Conservation (phyloP, 371 early-diverging fungal genomes). For the Rhizopus delemar region DNA sequence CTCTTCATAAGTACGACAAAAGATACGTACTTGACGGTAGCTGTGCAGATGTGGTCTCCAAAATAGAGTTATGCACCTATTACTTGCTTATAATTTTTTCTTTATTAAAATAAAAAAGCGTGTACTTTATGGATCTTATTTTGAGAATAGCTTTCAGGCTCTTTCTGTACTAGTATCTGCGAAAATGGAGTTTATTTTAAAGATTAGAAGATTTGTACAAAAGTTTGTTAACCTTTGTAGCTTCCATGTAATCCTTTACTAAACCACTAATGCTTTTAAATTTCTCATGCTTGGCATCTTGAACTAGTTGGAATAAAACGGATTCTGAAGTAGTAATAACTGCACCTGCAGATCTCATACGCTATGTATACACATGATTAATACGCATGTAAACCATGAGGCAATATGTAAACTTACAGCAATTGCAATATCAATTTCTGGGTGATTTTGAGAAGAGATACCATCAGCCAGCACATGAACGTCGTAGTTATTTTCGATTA, state of each 20-base stretch:
- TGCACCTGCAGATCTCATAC: conserved; percentile 80
- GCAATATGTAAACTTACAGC: conserved; percentile 52
- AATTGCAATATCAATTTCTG: conserved; percentile 85
- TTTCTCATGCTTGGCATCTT: conserved; percentile 76
- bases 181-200: neutral
- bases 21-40: too few species aligned
- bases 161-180: too few species aligned
- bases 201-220: conserved; percentile 41
- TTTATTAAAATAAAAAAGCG: too few species aligned
- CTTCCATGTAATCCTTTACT: conserved; percentile 78
- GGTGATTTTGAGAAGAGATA: conserved; percentile 83
- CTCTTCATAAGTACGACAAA: too few species aligned
- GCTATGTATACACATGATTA: conserved; percentile 34
- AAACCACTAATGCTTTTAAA: conserved; percentile 81
- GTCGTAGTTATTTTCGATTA: conserved; percentile 72
- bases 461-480: conserved; percentile 91
- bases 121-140: too few species aligned
- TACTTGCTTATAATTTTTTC: too few species aligned
- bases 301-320: conserved; percentile 85
- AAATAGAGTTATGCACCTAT: too few species aligned
- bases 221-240: conserved; percentile 65
- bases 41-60: too few species aligned
- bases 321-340: conserved; percentile 86
- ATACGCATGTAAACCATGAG: neutral
- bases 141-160: too few species aligned